phyloP scores from a whole-genome alignment of 371 early-diverging fungal genomes.

The Ordospora colligata region DNA sequence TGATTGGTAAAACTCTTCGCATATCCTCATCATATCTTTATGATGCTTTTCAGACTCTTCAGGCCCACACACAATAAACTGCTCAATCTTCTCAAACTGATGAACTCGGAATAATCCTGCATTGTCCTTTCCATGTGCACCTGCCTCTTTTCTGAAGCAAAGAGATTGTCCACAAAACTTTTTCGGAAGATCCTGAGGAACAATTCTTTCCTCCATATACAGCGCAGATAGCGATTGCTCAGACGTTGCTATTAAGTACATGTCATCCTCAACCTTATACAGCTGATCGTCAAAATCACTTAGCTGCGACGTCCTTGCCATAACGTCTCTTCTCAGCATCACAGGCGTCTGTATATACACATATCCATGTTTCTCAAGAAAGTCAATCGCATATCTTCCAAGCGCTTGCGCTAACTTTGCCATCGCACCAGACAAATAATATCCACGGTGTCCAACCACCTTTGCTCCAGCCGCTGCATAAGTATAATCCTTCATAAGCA shows the following conservation, averaged over 20 bases:
- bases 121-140: conserved; percentile 95
- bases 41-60: conserved; percentile 92
- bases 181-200: conserved; percentile 43
- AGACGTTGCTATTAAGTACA: conserved; percentile 95
- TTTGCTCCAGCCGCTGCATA: conserved; percentile 82
- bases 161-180: conserved; percentile 88
- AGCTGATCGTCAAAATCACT: conserved; percentile 96
- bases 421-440: conserved; percentile 83
- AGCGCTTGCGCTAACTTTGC: conserved; percentile 88
- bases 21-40: conserved; percentile 80
- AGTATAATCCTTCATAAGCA: conserved; percentile 74
- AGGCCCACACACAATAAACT: conserved; percentile 88
- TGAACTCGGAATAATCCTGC: conserved; percentile 99
- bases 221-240: conserved; percentile 96
- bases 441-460: conserved; percentile 95
- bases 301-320: conserved; percentile 96
- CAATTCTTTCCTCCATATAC: conserved; percentile 77
- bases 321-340: conserved; percentile 89
- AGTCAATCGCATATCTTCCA: conserved; percentile 87
- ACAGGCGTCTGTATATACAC: conserved; percentile 92
- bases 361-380: conserved; percentile 75
- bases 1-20: conserved; percentile 89
- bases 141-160: conserved; percentile 99
- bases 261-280: conserved; percentile 84
- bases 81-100: conserved; percentile 99